Evolutionary conservation across 1,284 basidiomycete species (phyloP), one percentile per base, ranked within the genome.

Genomic region (Inonotus obliquus): DNA sequence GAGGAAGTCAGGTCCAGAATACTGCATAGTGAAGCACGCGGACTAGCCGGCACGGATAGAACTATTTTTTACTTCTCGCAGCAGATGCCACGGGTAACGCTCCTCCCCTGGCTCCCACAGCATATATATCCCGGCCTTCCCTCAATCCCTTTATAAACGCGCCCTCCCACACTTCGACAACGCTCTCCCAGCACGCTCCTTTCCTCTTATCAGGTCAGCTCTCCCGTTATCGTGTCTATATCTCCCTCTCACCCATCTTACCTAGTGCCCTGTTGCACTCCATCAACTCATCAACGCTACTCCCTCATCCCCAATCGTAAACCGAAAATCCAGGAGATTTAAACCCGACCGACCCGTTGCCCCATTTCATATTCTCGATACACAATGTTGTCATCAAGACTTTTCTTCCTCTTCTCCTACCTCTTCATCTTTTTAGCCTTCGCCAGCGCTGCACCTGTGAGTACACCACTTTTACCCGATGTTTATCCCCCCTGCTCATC

Each of bases 321-420:
- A n/a, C 32, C 52, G n/a, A 14, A 38, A 41, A 54, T 54, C 35
- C 35, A 41, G 53, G 39, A 54, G 53, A 39, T 54, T 19, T 27
- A 4, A 54, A 19, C 4, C 2, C 21, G 38, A 19, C 13, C 29
- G 19, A 9, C 35, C 35, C 51, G 21, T 10, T 23, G 10, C 53
- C 39, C 38, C 19, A 5, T 17, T n/a, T 13, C 11, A 35, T 29
- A 38, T 54, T 23, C 19, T 35, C 52, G n/a, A 29, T 13, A 29
- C 2, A 59, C 38, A 49, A 61, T 61, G 59, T 21, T 47, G n/a
- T 61, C 59, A 37, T n/a, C 52, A 48, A 47, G 53, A 19, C 47
- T 62, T n/a, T 38, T 54, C 37, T 39, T 62, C 38, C 19, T 62
- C 49, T 29, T 59, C 56, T 62, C 61, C 21, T 62, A 51, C 21